A percentile compares a stretch with the other conserved stretches of the same genome.
Conservation (phyloP, 1,139 yeast species). For the Magnusiomyces paraingens region DNA sequence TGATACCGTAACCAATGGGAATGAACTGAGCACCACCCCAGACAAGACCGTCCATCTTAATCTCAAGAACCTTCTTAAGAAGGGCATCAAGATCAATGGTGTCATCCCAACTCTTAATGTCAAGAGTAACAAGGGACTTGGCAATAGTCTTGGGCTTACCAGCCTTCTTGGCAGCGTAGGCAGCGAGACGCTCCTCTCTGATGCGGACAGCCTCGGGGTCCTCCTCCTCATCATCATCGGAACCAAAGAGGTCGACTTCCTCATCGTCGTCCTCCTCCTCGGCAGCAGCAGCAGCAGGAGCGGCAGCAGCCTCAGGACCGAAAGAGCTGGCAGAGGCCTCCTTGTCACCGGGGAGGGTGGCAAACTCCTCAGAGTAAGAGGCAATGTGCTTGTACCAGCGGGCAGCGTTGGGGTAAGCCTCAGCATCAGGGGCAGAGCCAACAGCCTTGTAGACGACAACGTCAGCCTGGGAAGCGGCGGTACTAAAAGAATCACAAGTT, state of each 20-base stretch:
- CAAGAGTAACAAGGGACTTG: slow-evolving; percentile 92
- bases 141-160: slow-evolving; percentile 98
- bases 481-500: slow-evolving; percentile 12
- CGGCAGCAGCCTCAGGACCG: slow-evolving; percentile 64
- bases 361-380: slow-evolving; percentile 80
- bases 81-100: slow-evolving; percentile 91
- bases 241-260: slow-evolving; percentile 92
- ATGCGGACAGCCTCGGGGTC: slow-evolving; percentile 96
- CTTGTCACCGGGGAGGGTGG: slow-evolving; percentile 37
- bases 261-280: slow-evolving; percentile 58
- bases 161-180: slow-evolving; percentile 95
- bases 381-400: slow-evolving; percentile 99
- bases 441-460: slow-evolving; percentile 88
- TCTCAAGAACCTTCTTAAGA: slow-evolving; percentile 75
- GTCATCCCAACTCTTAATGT: slow-evolving; percentile 99
- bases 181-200: slow-evolving; percentile 96
- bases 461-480: slow-evolving; percentile 78
- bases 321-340: slow-evolving; percentile 28
- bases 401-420: slow-evolving; percentile 86
- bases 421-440: slow-evolving; percentile 57
- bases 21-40: slow-evolving; percentile 99
- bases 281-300: slow-evolving; percentile 66
- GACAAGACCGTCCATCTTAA: slow-evolving; percentile 84
- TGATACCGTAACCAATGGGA: slow-evolving; percentile 99
- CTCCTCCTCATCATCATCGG: slow-evolving; percentile 88